These are phyloP conservation scores for Hyphopichia fennica DNA, from an alignment of 1,139 yeast genomes.

Conservation along the genomic window DNA sequence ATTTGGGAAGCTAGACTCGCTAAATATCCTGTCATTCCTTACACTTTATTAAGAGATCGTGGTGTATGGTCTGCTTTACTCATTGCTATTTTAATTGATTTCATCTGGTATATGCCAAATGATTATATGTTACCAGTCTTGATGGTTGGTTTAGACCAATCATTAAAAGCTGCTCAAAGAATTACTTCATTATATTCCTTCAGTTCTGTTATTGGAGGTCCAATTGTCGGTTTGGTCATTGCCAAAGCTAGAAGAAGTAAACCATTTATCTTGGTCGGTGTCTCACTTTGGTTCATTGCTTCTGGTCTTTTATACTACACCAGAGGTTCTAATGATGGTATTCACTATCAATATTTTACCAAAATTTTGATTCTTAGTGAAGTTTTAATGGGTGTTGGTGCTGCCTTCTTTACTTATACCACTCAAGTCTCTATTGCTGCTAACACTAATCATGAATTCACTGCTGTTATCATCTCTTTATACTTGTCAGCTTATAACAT, in stretches of 20 bases:
- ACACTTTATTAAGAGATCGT: conserved; percentile 56
- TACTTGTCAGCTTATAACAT: conserved; percentile 56
- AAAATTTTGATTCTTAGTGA: conserved; percentile 67
- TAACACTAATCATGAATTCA: conserved; percentile 59
- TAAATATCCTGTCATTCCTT: conserved; percentile 59
- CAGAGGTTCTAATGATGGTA: conserved; percentile 51
- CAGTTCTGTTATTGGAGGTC: conserved; percentile 63
- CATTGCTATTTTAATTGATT: conserved; percentile 55
- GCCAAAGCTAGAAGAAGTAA: conserved; percentile 55
- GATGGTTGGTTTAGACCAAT: conserved; percentile 59
- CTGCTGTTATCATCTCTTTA: conserved; percentile 63
- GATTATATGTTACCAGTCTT: conserved; percentile 67
- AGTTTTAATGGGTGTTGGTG: conserved; percentile 70
- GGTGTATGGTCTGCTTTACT: conserved; percentile 55
- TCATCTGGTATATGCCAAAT: conserved; percentile 67
- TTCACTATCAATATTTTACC: conserved; percentile 27
- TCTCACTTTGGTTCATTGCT: conserved; percentile 52
- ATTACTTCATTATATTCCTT: conserved; percentile 64
- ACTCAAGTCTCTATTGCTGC: conserved; percentile 66
- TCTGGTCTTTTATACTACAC: conserved; percentile 58
- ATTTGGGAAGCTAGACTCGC: conserved; percentile 56
- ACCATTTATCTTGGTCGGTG: conserved; percentile 59
- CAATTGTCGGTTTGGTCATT: conserved; percentile 56
- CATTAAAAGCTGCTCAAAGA: conserved; percentile 62
- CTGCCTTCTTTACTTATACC: conserved; percentile 69